Evolutionary conservation across 495 filamentous ascomycete species (phyloP).

Genomic region (Xanthoparmelia taractica): DNA sequence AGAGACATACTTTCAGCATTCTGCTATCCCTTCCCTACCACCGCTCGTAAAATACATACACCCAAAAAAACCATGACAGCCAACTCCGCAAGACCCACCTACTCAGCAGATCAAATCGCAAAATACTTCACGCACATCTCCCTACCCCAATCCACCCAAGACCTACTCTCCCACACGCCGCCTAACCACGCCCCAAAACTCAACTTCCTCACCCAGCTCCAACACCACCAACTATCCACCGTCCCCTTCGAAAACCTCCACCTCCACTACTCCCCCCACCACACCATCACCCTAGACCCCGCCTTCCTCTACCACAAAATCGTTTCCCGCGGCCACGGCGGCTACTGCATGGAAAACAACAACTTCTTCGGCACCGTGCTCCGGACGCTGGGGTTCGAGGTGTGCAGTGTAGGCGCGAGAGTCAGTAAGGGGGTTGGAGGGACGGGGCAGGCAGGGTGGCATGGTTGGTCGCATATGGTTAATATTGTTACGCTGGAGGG

Average conservation of each 20-base stretch:
- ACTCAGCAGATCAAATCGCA: conserved; percentile 17
- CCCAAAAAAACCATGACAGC: no score
- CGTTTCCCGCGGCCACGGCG: conserved; percentile 53
- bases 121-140: conserved; percentile 20
- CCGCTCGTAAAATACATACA: no score
- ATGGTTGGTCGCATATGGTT: conserved; percentile 56
- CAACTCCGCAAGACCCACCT: conserved; percentile 2
- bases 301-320: conserved; percentile 57
- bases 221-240: conserved; percentile 44
- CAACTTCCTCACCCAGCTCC: conserved; percentile 19
- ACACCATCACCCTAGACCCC: conserved; percentile 48
- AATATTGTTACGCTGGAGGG: conserved; percentile 54
- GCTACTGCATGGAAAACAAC: conserved; percentile 74
- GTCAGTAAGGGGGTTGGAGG: conserved; percentile 26
- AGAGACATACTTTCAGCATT: no score
- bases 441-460: conserved; percentile 29
- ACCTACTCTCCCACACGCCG: background rate
- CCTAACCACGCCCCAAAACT: conserved; percentile 4
- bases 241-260: conserved; percentile 66
- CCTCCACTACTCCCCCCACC: conserved; percentile 47
- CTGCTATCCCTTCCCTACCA: no score
- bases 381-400: conserved; percentile 50
- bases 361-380: conserved; percentile 58
- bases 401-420: conserved; percentile 44
- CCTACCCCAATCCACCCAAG: background rate